Evolutionary conservation across 306 rosid species (phyloP), one percentile per base, ranked within the genome.

Genomic region (Gastrolobium bilobum): DNA sequence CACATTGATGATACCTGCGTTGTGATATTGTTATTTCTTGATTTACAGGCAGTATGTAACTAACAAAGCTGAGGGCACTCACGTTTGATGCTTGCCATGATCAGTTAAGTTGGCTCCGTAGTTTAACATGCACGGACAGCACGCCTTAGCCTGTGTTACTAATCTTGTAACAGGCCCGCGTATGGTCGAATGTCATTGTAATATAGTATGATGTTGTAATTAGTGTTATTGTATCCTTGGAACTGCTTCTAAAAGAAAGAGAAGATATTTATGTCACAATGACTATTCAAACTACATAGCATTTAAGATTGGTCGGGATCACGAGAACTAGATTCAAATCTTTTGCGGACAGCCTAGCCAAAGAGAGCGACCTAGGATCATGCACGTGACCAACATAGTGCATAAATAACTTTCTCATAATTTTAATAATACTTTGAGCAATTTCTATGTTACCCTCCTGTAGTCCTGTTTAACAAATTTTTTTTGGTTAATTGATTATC

Each of bases 1-100:
- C 77, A 39, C 37, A 43, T 61, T 15, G 40, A 40, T 46, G 35
- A 11, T 59, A 40, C 51, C 57, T 60, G 67, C 33, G 2, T 66
- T 81, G 43, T 86, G 72, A 76, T 66, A 10, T 65, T 43, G 60
- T 54, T 84, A 20, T 39, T 84, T 63, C 62, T 61, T 85, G 61
- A 35, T 79, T 83, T 84, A 60, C 91, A 92, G 97, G 92, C 89
- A 46, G 90, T 90, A 44, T 84, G 93, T 62, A 85, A 89, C 82
- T 86, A 80, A 75, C 86, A 65, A 83, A 53, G 86, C 30, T 26
- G 85, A 70, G 76, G 67, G 3, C 70, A 42, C 58, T 70, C 60
- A 35, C 14, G 77, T 63, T 64, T 68, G 54, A 73, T 64, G 40
- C 63, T 50, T 46, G 39, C 64, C 80, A 58, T 48, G 80, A 86